A percentile compares a stretch with the other conserved stretches of the same genome.
These are phyloP conservation scores for Polygonum aviculare DNA, from an alignment of 148 eudicot genomes.

Conservation along the genomic window DNA sequence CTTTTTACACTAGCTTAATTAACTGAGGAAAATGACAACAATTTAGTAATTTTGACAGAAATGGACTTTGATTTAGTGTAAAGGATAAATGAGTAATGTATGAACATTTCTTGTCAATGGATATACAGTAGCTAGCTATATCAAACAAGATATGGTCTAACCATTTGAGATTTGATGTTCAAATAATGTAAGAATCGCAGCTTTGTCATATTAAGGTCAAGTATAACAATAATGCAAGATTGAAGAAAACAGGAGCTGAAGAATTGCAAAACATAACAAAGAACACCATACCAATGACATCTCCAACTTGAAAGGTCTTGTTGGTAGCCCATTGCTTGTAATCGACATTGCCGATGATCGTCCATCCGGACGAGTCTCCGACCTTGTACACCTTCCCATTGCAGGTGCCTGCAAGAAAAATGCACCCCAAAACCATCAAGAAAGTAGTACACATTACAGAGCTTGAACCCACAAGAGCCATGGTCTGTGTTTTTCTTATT, in stretches of 20 bases:
- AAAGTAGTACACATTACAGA: background rate
- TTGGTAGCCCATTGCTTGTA: constrained; percentile 78
- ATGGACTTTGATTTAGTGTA: background rate
- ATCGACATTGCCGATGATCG: constrained; percentile 69
- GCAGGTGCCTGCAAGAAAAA: background rate
- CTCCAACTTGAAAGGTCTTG: constrained; percentile 61
- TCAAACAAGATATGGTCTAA: too few relatives aligned
- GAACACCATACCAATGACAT: constrained; percentile 45
- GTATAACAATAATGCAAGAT: background rate
- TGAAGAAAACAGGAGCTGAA: background rate
- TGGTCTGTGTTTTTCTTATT: background rate
- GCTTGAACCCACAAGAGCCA: background rate
- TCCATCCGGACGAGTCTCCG: constrained; percentile 87
- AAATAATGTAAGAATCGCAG: too few relatives aligned
- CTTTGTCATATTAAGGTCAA: too few relatives aligned
- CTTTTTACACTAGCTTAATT: background rate
- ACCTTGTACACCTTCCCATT: constrained; percentile 49
- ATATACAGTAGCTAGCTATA: too few relatives aligned
- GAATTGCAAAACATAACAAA: background rate
- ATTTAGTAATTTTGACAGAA: background rate
- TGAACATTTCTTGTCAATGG: too few relatives aligned
- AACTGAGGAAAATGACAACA: background rate
- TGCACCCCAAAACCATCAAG: background rate
- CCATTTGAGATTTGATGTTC: too few relatives aligned
- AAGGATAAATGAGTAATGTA: background rate